A percentile compares a stretch with the other conserved stretches of the same genome.
These are phyloP conservation scores for Calocera viscosa DNA, from an alignment of 768 basidiomycete genomes.

Conservation along the genomic window DNA sequence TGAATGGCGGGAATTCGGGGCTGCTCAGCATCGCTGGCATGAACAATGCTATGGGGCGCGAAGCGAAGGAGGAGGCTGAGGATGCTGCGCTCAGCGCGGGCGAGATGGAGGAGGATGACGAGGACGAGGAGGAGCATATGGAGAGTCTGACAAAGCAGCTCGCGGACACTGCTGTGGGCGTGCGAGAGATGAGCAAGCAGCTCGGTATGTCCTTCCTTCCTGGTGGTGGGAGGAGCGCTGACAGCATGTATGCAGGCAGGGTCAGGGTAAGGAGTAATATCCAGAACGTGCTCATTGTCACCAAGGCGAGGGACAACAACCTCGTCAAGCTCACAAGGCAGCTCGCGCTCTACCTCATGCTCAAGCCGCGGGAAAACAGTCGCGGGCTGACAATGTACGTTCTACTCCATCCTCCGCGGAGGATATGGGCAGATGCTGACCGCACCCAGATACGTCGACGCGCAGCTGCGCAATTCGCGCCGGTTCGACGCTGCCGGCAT, in stretches of 20 bases:
- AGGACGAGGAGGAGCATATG: slow-evolving; percentile 40
- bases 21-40: background rate
- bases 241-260: background rate
- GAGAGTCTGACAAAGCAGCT: slow-evolving; percentile 80
- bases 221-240: background rate
- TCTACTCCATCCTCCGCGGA: slow-evolving; percentile 14
- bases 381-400: slow-evolving; percentile 80
- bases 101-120: slow-evolving; percentile 21
- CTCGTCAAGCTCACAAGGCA: slow-evolving; percentile 91
- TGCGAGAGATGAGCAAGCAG: slow-evolving; percentile 98
- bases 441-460: slow-evolving; percentile 71
- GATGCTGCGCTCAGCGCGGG: slow-evolving; percentile 6
- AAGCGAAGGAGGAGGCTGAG: no score
- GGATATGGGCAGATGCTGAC: slow-evolving; percentile 16
- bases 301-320: slow-evolving; percentile 93
- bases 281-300: slow-evolving; percentile 87
- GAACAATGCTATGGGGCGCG: no score
- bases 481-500: slow-evolving; percentile 92
- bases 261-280: slow-evolving; percentile 79
- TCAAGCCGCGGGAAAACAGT: slow-evolving; percentile 53
- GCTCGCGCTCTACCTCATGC: slow-evolving; percentile 90
- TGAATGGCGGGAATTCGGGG: background rate
- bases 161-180: slow-evolving; percentile 92
- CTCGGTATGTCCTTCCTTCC: slow-evolving; percentile 49
- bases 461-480: slow-evolving; percentile 74